Evolutionary conservation across 176 grass and related monocot species (phyloP).

Genomic region (Rhynchospora tenuis): DNA sequence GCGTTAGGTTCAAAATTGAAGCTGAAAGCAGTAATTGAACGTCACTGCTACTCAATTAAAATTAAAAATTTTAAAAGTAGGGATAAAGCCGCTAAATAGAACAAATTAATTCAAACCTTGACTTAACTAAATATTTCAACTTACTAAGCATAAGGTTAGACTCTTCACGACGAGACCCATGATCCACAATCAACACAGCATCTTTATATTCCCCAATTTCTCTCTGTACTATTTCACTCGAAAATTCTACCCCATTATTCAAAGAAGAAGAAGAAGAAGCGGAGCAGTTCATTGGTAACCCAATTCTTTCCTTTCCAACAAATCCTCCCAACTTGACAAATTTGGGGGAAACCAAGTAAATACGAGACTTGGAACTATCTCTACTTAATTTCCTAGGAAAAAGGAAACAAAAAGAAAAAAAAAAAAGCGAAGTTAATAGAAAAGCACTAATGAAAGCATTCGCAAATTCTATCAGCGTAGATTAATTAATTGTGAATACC

Average conservation of each 20-base stretch:
- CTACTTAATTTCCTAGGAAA: background rate
- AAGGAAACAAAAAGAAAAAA: conserved; percentile 6
- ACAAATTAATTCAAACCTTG: background rate
- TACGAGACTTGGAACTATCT: conserved; percentile 9
- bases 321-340: conserved; percentile 30
- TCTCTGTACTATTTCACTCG: conserved; percentile 3
- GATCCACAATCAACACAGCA: conserved; percentile 79
- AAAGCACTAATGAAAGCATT: background rate
- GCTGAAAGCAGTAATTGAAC: background rate
- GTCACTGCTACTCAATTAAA: background rate
- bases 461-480: background rate
- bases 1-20: background rate
- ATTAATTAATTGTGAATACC: background rate
- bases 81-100: background rate
- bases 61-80: too few species aligned
- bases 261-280: conserved; percentile 9
- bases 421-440: background rate
- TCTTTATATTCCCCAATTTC: conserved; percentile 41
- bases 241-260: background rate
- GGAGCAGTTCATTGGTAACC: conserved; percentile 19
- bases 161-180: conserved; percentile 85
- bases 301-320: conserved; percentile 7
- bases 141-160: conserved; percentile 94
- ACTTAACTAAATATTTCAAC: background rate
- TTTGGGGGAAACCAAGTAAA: background rate